These are phyloP conservation scores for Cladosporium cucumerinum DNA, from an alignment of 2,329 filamentous ascomycete species.

Conservation along the genomic window DNA sequence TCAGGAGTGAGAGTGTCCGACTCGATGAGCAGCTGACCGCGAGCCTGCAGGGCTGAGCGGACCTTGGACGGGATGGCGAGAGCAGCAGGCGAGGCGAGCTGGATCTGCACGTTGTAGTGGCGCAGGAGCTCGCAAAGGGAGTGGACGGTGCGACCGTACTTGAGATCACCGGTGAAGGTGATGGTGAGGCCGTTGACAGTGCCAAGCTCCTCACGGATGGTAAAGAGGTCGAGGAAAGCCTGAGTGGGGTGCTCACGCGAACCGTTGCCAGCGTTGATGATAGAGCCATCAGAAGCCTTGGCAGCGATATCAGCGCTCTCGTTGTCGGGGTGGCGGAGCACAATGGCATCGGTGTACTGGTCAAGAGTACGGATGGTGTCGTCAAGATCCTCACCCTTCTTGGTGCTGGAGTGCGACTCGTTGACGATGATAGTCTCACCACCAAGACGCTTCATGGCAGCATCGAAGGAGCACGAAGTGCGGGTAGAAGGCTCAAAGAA, in stretches of 20 bases:
- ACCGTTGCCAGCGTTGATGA: conserved; percentile 97
- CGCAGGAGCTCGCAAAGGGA: conserved; percentile 89
- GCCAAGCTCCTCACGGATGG: conserved; percentile 94
- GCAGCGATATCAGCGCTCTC: conserved; percentile 75
- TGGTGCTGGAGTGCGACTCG: conserved; percentile 79
- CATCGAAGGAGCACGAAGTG: conserved; percentile 93
- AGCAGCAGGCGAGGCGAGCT: conserved; percentile 80
- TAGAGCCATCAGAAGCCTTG: conserved; percentile 82
- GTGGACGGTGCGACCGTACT: conserved; percentile 91
- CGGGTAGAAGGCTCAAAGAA: conserved; percentile 98
- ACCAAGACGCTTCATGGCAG: conserved; percentile 96
- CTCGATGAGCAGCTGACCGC: conserved; percentile 74
- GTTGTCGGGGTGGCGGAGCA: conserved; percentile 89
- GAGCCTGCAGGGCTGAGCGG: conserved; percentile 65
- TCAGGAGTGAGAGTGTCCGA: conserved; percentile 78
- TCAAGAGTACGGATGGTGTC: conserved; percentile 91
- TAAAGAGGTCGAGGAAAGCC: conserved; percentile 96
- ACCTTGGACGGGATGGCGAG: conserved; percentile 75
- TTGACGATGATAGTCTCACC: conserved; percentile 79
- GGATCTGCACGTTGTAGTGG: conserved; percentile 92
- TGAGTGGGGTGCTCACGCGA: conserved; percentile 96
- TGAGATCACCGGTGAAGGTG: conserved; percentile 90
- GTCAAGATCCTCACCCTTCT: conserved; percentile 91
- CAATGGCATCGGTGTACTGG: conserved; percentile 91
- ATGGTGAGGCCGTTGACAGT: conserved; percentile 94